Evolutionary conservation across 1,284 basidiomycete species (phyloP).

Genomic region (Ceratobasidium sp.): DNA sequence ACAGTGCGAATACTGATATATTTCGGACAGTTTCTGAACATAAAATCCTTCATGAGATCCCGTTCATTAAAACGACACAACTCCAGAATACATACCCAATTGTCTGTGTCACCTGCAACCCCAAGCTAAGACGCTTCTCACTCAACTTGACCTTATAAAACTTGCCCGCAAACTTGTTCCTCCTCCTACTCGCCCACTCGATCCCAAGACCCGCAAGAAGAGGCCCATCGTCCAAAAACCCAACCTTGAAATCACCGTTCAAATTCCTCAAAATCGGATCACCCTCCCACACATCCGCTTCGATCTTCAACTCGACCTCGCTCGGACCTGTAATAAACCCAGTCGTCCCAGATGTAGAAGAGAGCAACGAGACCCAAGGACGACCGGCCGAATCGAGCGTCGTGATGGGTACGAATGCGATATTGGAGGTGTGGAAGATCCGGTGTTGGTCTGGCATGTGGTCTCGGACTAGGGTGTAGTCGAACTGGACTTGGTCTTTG

Average conservation of each 20-base stretch:
- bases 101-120: conserved; percentile 66
- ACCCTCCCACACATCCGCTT: conserved; percentile 66
- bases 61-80: neutral
- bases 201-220: conserved; percentile 72
- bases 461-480: conserved; percentile 55
- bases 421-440: conserved; percentile 61
- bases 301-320: conserved; percentile 62
- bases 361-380: conserved; percentile 66
- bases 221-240: conserved; percentile 49
- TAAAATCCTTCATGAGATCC: neutral
- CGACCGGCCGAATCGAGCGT: conserved; percentile 61
- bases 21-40: conserved; percentile 72
- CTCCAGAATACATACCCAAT: conserved; percentile 63
- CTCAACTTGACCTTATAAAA: conserved; percentile 53
- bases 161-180: conserved; percentile 73
- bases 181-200: conserved; percentile 68
- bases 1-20: conserved; percentile 70
- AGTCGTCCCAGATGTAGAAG: conserved; percentile 58
- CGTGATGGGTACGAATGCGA: conserved; percentile 65
- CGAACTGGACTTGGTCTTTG: conserved; percentile 54
- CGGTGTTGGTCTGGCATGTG: conserved; percentile 64
- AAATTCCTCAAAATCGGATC: conserved; percentile 65
- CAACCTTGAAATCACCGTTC: conserved; percentile 47
- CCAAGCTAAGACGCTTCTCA: conserved; percentile 55
- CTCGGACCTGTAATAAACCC: conserved; percentile 64